phyloP scores from a whole-genome alignment of 495 filamentous ascomycete genomes.

The Trypethelium eluteriae region DNA sequence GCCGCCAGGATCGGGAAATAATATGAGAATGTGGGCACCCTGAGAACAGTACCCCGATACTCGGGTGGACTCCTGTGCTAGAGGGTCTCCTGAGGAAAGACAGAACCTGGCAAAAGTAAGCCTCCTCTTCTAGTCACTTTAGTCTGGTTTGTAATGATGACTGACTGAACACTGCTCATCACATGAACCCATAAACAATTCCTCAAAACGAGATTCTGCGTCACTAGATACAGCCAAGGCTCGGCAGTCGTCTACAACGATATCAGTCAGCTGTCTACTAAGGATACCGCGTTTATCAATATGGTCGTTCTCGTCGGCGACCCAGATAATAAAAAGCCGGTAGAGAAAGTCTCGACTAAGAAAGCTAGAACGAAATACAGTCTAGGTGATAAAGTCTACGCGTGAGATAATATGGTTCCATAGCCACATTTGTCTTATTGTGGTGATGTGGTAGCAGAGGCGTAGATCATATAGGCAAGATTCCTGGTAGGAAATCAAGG shows the following conservation, averaged over 20 bases:
- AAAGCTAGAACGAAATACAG: conserved; percentile 10
- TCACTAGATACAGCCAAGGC: conserved; percentile 15
- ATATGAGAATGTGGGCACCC: too few species aligned
- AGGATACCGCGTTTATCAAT: conserved; percentile 7
- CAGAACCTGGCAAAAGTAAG: not conserved
- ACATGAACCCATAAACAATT: conserved; percentile 21
- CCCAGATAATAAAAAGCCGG: conserved; percentile 12
- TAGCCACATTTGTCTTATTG: conserved; percentile 27
- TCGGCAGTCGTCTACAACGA: conserved; percentile 14
- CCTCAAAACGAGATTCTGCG: conserved; percentile 27
- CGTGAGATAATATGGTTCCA: conserved; percentile 11
- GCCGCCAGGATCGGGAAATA: not conserved
- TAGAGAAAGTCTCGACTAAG: conserved; percentile 9
- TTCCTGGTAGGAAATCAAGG: conserved; percentile 5
- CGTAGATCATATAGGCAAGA: not conserved
- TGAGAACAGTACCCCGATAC: not conserved
- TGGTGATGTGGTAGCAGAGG: not conserved
- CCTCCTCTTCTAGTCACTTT: conserved; percentile 2
- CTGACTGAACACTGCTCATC: conserved; percentile 15
- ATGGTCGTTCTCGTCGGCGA: conserved; percentile 15
- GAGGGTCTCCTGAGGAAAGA: conserved; percentile 6
- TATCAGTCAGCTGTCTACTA: not conserved
- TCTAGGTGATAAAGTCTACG: conserved; percentile 13
- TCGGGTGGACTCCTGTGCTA: conserved; percentile 2
- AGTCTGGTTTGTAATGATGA: conserved; percentile 6